A percentile compares a stretch with the other conserved stretches of the same genome.
phyloP scores from a whole-genome alignment of 1,139 yeast species.

The Starmera stellimalicola region DNA sequence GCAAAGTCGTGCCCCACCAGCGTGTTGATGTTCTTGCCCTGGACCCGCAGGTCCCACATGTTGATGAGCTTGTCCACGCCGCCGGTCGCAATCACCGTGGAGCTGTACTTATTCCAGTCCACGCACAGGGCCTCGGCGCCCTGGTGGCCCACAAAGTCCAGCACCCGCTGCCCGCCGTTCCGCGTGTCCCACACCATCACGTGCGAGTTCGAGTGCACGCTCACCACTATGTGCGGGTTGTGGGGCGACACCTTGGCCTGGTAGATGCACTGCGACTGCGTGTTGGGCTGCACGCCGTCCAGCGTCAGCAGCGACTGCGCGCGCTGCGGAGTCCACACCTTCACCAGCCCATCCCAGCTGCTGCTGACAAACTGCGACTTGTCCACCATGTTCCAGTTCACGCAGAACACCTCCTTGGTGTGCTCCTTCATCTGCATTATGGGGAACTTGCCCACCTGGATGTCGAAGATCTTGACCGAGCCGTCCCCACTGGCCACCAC shows the following conservation, averaged over 20 bases:
- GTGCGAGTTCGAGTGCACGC: slow-evolving; percentile 75
- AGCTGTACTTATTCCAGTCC: slow-evolving; percentile 87
- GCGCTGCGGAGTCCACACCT: slow-evolving; percentile 61
- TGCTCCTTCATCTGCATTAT: slow-evolving; percentile 75
- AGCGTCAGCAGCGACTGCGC: slow-evolving; percentile 53
- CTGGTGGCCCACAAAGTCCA: slow-evolving; percentile 65
- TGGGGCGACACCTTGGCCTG: slow-evolving; percentile 83
- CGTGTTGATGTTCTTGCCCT: slow-evolving; percentile 61
- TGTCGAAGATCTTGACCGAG: slow-evolving; percentile 71
- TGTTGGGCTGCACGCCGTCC: slow-evolving; percentile 16
- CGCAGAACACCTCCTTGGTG: slow-evolving; percentile 74
- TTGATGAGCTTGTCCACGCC: slow-evolving; percentile 83
- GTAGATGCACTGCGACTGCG: slow-evolving; percentile 48
- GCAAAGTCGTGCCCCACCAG: slow-evolving; percentile 85
- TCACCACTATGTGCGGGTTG: slow-evolving; percentile 57
- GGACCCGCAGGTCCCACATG: slow-evolving; percentile 81
- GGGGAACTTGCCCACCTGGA: slow-evolving; percentile 58
- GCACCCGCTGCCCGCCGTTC: slow-evolving; percentile 39
- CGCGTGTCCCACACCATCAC: slow-evolving; percentile 83
- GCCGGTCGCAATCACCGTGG: slow-evolving; percentile 71
- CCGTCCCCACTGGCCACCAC: slow-evolving; percentile 89
- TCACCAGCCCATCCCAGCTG: slow-evolving; percentile 90
- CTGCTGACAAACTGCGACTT: slow-evolving; percentile 64
- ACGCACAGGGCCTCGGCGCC: slow-evolving; percentile 75
- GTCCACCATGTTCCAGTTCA: slow-evolving; percentile 80